A percentile compares a stretch with the other conserved stretches of the same genome.
phyloP scores from a whole-genome alignment of 2,329 filamentous ascomycete genomes.

The Sporothrix brunneoviolacea region DNA sequence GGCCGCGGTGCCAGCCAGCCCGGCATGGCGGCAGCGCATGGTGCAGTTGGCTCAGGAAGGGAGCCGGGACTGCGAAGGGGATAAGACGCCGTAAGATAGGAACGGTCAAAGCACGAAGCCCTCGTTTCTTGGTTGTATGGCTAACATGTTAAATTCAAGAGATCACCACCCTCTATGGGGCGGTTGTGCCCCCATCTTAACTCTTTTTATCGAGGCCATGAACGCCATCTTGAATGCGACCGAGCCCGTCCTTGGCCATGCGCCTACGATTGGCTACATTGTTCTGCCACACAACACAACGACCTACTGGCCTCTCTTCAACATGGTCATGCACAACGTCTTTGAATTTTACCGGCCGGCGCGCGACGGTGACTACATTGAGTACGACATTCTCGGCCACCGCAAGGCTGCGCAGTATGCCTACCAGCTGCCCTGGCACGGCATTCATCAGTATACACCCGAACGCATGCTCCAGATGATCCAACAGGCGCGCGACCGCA shows the following conservation, averaged over 20 bases:
- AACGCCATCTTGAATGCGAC: neutral
- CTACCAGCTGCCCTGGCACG: slow-evolving; percentile 3
- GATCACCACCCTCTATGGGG: no score
- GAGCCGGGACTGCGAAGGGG: neutral
- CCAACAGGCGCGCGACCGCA: no score
- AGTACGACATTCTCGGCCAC: slow-evolving; percentile 1
- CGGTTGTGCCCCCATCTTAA: neutral
- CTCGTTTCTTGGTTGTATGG: no score
- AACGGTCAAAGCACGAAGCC: no score
- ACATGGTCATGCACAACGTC: neutral
- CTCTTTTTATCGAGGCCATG: neutral
- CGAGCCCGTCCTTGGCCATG: neutral
- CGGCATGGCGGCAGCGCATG: neutral
- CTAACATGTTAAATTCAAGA: no score
- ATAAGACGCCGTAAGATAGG: no score
- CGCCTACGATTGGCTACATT: neutral
- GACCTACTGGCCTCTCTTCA: neutral
- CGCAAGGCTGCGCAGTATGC: neutral
- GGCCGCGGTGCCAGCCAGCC: neutral
- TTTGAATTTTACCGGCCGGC: slow-evolving; percentile 1
- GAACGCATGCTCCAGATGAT: no score
- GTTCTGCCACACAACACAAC: neutral
- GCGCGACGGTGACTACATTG: slow-evolving; percentile 2
- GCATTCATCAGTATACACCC: no score
- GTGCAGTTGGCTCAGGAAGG: neutral